Base-by-base conservation (phyloP, 2,329 filamentous ascomycete species). In the Pseudogymnoascus verrucosus region DNA sequence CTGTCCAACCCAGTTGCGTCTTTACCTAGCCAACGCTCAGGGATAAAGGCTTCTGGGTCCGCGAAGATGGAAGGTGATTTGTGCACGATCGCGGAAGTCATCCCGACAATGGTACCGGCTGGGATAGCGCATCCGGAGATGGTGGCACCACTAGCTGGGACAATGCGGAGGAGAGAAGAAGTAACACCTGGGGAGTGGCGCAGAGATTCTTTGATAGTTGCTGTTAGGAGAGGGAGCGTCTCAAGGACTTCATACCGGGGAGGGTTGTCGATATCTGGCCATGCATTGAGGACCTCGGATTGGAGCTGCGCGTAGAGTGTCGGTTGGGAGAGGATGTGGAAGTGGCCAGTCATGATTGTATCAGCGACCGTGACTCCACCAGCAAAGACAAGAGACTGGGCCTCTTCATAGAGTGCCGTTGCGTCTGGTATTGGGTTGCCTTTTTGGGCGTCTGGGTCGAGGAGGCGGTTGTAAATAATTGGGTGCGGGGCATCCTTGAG, bases 281-380 rank as follows among this genome's bases (percentile, higher is more conserved):
- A 76, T 74, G 76, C 78, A 10, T 67, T 69, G 10, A 64, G 62
- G 3, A 80, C 66, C 64, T 80, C 78, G 2, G 62, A 64, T 62
- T 74, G 74, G 5, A 80, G 67, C 60, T 69, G 72, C n/a, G 71
- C 62, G 44, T 74, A 64, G 26, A 73, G 67, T 0, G 68, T 64
- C 0, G 72, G 71, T 1, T 72, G 64, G 28, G 74, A 69, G 3
- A 79, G 68, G 16, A 80, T 64, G 57, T 78, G 70, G 62, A 73
- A 78, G 1, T 71, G 70, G 0, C 77, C 78, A 10, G 76, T 65
- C 69, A 74, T 75, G 8, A 78, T 66, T 1, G 77, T 73, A 36
- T 74, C 75, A 0, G 74, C 77, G 3, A 76, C 74, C 0, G 78
- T 79, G 64, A 80, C 77, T 3, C 73, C 73, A 12, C 78, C 79